Base-by-base conservation (phyloP, 148 eudicot genomes). In the Camellia granthamiana region DNA sequence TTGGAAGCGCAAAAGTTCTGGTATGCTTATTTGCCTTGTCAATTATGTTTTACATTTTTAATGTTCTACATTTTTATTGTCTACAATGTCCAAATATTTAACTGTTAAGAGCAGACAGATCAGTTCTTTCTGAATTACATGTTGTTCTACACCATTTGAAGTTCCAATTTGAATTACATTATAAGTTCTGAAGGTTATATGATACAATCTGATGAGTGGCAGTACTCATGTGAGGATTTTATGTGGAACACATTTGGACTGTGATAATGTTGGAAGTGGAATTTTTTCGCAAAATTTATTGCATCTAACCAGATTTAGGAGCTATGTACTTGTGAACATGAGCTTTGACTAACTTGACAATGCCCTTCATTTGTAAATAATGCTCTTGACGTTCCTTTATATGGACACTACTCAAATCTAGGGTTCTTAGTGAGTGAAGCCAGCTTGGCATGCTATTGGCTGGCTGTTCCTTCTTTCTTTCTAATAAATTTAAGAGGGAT, bases 1-100 rank as follows among this genome's bases (percentile, higher is more conserved):
- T 93, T 78, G 98, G 98, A 85, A 93, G 98, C 88, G 98, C 98
- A 77, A 93, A 93, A 92, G 91, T 86, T 80, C 84, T 93, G 88
- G 97, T 91, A 82, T 79, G 88, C 76, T 47, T 30, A 42, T 19
- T 30, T 82, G 49, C 66, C 21, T 44, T 58, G 49, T 52, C 1
- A 21, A 54, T 62, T 66, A 19, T 82, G 30, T 68, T 69, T 58
- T 76, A 6, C 23, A 58, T 80, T 3, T 55, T 38, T 10, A 67
- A 19, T 82, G 30, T 68, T 69, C 54, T 76, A 6, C 23, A 58
- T 80, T 3, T 55, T 38, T 10, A 67, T 74, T 76, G 10, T 42
- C 78, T 55, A 11, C 30, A 7, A 69, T 76, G 10, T 42, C 78
- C 55, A n/a, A 7, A 7, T 46, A 3, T 60, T 19, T 46, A 47